These are phyloP conservation scores for Dendrobium catenatum DNA, from an alignment of 106 monocot genomes.

Conservation along the genomic window DNA sequence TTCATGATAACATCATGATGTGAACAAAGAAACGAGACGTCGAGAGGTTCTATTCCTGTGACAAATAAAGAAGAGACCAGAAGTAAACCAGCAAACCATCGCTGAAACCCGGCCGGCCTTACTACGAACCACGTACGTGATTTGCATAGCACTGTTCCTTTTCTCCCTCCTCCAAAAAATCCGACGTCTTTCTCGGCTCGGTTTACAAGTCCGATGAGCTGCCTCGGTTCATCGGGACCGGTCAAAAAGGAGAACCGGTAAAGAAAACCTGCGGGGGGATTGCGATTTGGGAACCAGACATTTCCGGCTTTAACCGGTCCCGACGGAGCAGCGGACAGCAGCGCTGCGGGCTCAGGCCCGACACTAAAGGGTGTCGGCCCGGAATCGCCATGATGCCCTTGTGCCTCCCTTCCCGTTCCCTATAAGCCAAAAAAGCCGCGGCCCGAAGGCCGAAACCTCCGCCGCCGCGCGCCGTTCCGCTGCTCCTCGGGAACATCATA, in stretches of 20 bases:
- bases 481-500: conserved; percentile 8
- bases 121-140: background rate
- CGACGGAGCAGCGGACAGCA: conserved; percentile 10
- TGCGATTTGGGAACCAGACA: no score
- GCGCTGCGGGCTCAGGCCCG: background rate
- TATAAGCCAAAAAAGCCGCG: background rate
- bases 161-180: background rate
- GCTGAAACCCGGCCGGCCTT: background rate
- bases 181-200: background rate
- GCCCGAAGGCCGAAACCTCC: background rate
- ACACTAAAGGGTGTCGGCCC: background rate
- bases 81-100: background rate
- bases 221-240: conserved; percentile 9
- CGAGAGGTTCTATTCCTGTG: background rate
- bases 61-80: background rate
- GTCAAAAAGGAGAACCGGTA: background rate
- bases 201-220: conserved; percentile 6
- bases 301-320: background rate
- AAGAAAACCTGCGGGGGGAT: background rate
- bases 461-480: conserved; percentile 11
- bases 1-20: background rate
- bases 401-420: background rate
- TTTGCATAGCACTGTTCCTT: background rate
- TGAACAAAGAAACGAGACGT: background rate
- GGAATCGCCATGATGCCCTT: background rate